These are phyloP conservation scores for Pholiota adiposa DNA, from an alignment of 1,284 basidiomycete species.

Conservation along the genomic window DNA sequence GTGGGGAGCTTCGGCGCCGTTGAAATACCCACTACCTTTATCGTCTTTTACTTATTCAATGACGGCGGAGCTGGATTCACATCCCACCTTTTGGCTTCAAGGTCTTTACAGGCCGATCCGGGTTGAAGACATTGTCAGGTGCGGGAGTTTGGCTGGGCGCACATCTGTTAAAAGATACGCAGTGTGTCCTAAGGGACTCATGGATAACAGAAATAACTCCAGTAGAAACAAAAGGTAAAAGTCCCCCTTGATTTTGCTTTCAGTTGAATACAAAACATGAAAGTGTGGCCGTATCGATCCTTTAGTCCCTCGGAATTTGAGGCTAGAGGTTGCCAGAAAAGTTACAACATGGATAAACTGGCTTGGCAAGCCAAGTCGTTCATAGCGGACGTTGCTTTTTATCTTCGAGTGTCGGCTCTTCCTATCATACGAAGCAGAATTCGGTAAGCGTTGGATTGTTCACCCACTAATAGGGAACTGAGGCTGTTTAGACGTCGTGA, in stretches of 20 bases:
- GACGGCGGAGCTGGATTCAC: constrained; percentile 52
- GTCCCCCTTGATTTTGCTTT: constrained; percentile 66
- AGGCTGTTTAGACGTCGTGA: constrained; percentile 67
- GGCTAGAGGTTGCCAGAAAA: constrained; percentile 68
- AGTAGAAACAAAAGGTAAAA: constrained; percentile 68
- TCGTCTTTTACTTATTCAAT: too few species aligned
- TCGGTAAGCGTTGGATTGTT: constrained; percentile 62
- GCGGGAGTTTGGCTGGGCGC: constrained; percentile 69
- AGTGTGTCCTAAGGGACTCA: constrained; percentile 66
- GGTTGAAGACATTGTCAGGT: constrained; percentile 66
- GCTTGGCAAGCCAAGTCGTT: constrained; percentile 68
- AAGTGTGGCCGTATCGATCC: constrained; percentile 69
- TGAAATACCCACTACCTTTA: too few species aligned
- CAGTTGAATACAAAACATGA: constrained; percentile 67
- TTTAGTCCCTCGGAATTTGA: constrained; percentile 64
- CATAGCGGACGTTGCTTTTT: constrained; percentile 68
- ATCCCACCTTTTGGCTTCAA: constrained; percentile 60
- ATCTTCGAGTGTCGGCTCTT: constrained; percentile 62
- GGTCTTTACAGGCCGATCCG: constrained; percentile 55
- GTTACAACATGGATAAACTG: constrained; percentile 65
- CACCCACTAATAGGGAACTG: constrained; percentile 66
- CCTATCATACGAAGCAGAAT: constrained; percentile 57
- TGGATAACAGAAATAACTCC: constrained; percentile 65
- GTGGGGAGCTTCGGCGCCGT: too few species aligned
- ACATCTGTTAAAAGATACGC: constrained; percentile 70